Base-by-base conservation (phyloP, 2,329 filamentous ascomycete species). In the Botrytis fabae region DNA sequence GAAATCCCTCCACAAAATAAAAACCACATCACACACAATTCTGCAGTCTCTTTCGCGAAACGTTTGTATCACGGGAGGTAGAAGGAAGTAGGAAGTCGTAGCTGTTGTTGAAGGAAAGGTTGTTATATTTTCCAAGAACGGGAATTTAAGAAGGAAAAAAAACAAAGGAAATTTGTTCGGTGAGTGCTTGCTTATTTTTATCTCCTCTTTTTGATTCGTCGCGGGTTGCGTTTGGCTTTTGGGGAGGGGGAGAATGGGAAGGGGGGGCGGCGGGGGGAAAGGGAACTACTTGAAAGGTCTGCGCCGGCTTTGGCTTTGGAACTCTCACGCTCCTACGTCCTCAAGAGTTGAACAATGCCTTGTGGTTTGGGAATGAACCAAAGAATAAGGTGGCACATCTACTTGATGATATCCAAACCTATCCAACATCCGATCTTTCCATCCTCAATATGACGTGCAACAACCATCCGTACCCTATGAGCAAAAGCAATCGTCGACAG, bases 21-120 rank as follows among this genome's bases (percentile, higher is more conserved):
- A 70, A 57, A 57, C 51, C 60, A 69, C 70, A 69, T 69, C 70
- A 66, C 70, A 69, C 66, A 74, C 74, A 74, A 75, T 78, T 78
- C 76, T 76, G 75, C 73, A 72, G 73, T 73, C 71, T 70, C 57
- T 44, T 54, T 71, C 74, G 74, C 75, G 75, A 73, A 75, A 78
- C 76, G 76, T 68, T 78, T 75, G 76, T 78, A 77, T 59, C 77
- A 77, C 72, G 78, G 78, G 77, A 77, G 77, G 79, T 77, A 75
- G 78, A 77, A 78, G 78, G 77, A 78, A 77, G 78, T 77, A 74
- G 78, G 75, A 75, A 77, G 76, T 75, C 74, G 77, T 76, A 76
- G 77, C 73, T 74, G 76, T 76, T 74, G 75, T 75, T 74, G 73
- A 69, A 72, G 70, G 70, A 75, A 76, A 75, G 76, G 76, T 78